Percentiles rank a stretch among this genome's conserved stretches.
Evolutionary conservation across 345 rosid genomes (phyloP).

Genomic region (Carallia pectinifolia): DNA sequence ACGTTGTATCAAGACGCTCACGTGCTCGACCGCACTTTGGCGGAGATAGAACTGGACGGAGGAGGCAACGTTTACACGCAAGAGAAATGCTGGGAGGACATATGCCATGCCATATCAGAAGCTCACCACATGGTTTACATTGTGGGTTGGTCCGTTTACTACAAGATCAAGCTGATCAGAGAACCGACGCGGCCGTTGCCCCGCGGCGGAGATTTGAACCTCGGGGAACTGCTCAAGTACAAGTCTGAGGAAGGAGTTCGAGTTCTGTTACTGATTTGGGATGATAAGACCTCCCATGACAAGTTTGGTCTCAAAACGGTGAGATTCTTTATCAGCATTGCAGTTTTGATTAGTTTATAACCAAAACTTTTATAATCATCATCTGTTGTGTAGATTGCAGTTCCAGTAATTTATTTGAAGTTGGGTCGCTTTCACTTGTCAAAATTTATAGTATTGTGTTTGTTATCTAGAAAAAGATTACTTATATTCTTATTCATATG

Average conservation of each 20-base stretch:
- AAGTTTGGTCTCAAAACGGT: conserved; percentile 61
- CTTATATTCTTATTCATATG: too few species aligned
- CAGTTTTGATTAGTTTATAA: not conserved
- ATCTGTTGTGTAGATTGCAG: not conserved
- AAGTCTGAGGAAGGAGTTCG: conserved; percentile 94
- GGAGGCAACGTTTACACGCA: conserved; percentile 43
- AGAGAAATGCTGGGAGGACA: conserved; percentile 87
- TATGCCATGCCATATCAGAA: conserved; percentile 76
- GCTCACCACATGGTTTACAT: conserved; percentile 96
- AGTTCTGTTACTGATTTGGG: conserved; percentile 84
- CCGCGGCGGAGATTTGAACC: conserved; percentile 64
- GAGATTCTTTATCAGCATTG: conserved; percentile 19
- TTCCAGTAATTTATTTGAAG: too few species aligned
- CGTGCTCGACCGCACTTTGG: conserved; percentile 42
- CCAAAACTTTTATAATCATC: not conserved
- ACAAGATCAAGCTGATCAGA: conserved; percentile 75
- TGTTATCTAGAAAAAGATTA: too few species aligned
- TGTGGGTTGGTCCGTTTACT: conserved; percentile 85
- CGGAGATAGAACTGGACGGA: conserved; percentile 45
- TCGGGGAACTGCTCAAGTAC: conserved; percentile 88
- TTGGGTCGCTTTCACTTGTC: too few species aligned
- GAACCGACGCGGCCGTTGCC: conserved; percentile 71
- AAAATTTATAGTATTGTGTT: too few species aligned
- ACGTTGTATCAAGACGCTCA: conserved; percentile 94
- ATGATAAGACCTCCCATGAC: conserved; percentile 85